These are phyloP conservation scores for Murraya paniculata DNA, from an alignment of 345 rosid genomes.

Conservation along the genomic window DNA sequence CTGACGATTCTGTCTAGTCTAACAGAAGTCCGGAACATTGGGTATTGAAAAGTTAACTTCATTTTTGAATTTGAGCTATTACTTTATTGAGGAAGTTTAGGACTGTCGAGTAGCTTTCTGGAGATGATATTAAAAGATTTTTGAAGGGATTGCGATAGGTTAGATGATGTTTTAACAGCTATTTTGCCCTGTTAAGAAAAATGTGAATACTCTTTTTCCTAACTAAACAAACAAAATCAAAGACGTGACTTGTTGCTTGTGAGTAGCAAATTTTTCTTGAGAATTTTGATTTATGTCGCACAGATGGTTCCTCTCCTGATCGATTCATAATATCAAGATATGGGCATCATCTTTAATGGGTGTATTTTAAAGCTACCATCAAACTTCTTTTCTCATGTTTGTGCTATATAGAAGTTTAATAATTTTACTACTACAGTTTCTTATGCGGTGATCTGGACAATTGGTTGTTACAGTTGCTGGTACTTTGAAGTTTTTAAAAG, in stretches of 20 bases:
- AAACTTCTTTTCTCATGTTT: not conserved
- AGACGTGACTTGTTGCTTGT: not conserved
- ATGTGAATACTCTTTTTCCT: not conserved
- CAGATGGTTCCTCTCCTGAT: not conserved
- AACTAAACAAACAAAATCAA: not conserved
- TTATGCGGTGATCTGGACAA: not conserved
- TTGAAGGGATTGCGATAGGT: not conserved
- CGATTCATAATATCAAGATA: not conserved
- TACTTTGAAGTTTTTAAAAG: slow-evolving; percentile 12
- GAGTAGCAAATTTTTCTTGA: not conserved
- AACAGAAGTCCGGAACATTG: not conserved
- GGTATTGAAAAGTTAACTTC: not conserved
- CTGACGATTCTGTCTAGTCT: not conserved
- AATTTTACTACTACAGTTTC: not conserved
- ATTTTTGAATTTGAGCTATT: not conserved
- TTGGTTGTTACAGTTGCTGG: slow-evolving; percentile 1
- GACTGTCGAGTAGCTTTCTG: not conserved
- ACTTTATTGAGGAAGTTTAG: not conserved
- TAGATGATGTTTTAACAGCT: not conserved
- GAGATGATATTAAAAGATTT: not conserved
- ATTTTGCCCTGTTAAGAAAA: not conserved
- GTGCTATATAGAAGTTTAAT: not conserved
- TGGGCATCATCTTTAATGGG: not conserved
- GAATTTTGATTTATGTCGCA: not conserved
- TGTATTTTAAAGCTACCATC: not conserved